Percentiles rank a stretch among this genome's conserved stretches.
Evolutionary conservation across 768 basidiomycete genomes (phyloP).

Genomic region (Lactarius trivialis): DNA sequence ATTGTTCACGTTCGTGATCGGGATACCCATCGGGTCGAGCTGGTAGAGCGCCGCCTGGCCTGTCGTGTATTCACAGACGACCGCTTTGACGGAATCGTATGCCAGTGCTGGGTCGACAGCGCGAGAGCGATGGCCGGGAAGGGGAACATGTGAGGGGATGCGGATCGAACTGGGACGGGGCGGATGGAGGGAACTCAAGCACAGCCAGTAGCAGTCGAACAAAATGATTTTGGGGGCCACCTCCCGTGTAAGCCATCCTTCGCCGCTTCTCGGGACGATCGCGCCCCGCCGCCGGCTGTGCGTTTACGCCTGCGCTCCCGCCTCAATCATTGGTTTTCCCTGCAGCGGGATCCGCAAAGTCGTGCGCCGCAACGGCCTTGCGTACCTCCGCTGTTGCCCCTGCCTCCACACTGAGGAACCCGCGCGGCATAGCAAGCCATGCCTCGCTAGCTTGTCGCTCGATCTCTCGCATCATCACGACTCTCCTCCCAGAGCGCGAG

Average conservation of each 20-base stretch:
- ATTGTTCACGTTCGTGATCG: too few species aligned
- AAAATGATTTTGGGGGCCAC: neutral
- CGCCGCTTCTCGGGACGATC: neutral
- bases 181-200: too few species aligned
- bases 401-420: neutral
- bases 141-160: too few species aligned
- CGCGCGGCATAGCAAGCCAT: slow-evolving; percentile 37
- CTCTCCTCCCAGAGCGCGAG: slow-evolving; percentile 27
- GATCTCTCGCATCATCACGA: slow-evolving; percentile 52
- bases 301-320: neutral
- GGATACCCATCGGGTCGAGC: too few species aligned
- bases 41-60: too few species aligned
- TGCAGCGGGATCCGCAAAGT: slow-evolving; percentile 15
- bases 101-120: too few species aligned
- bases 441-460: slow-evolving; percentile 55
- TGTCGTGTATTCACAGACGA: too few species aligned
- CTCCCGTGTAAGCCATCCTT: neutral
- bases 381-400: neutral
- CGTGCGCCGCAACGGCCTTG: slow-evolving; percentile 23
- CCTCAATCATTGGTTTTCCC: neutral
- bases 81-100: too few species aligned
- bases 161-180: too few species aligned
- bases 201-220: neutral
- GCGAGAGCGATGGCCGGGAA: too few species aligned
- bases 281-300: neutral